Evolutionary conservation across 495 filamentous ascomycete genomes (phyloP), one percentile per base, ranked within the genome.

Genomic region (Penicillium flavigenum): DNA sequence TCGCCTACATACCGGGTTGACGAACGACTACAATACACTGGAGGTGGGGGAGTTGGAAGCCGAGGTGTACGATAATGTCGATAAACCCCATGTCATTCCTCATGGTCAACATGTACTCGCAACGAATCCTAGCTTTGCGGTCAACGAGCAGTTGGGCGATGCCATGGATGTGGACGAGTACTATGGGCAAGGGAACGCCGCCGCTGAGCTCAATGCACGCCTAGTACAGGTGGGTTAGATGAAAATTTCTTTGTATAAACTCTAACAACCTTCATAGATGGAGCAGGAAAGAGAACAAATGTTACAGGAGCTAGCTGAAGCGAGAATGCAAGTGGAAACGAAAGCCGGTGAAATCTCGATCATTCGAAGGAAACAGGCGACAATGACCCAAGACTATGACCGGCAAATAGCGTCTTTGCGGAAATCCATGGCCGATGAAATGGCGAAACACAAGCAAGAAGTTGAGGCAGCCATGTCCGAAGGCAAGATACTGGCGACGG

Each of bases 321-420:
- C 83, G 11, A 83, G 76, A 64, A 66, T 69, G 16, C 68, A 70
- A 39, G 72, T 77, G 1, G 73, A 78, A 57, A 75, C 79, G 14
- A 88, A 86, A 67, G 64, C 77, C 11, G 88, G 88, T 2, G 88
- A 91, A 70, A 85, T 85, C 27, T 75, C 85, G 20, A 88, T 88
- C 11, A 78, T 89, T 29, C 84, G 88, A 7, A 80, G 81, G 5
- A 88, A 88, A 51, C 79, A 83, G 49, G 70, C 75, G 3, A 85
- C 81, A 55, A 62, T 78, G 24, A 66, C 67, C 14, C 77, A 81
- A 45, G 82, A 86, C 26, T 79, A 83, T 67, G 84, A 88, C 52
- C 75, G 75, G 14, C 73, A 76, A 52, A 55, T 87, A 10, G 62
- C 71, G 9, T 73, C 75, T 4, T 60, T 86, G 57, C 77, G 83